Conservation (phyloP, 2,329 filamentous ascomycete genomes). For the Aureobasidium sp. region DNA sequence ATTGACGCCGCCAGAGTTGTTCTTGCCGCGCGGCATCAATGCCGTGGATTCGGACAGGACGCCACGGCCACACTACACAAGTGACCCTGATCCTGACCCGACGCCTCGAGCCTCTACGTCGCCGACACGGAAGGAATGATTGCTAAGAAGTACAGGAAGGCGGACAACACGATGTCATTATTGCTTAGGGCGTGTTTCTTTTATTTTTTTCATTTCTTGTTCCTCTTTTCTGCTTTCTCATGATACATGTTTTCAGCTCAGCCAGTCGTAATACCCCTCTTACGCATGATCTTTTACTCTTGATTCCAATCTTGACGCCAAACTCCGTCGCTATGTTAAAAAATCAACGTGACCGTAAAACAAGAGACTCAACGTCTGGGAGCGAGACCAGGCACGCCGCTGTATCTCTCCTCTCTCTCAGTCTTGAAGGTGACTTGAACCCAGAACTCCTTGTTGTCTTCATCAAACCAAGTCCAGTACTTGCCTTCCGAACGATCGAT, state of each 20-base stretch:
- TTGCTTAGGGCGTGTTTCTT: background rate
- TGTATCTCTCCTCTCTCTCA: conserved; percentile 86
- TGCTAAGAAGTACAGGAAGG: background rate
- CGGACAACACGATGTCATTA: background rate
- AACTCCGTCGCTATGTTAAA: conserved; percentile 14
- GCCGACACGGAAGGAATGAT: conserved; percentile 16
- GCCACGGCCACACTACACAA: background rate
- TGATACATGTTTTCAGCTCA: conserved; percentile 3
- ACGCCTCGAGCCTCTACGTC: conserved; percentile 32
- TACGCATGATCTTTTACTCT: background rate
- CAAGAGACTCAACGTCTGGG: conserved; percentile 7
- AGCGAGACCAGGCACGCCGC: conserved; percentile 54
- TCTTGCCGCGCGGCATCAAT: conserved; percentile 39
- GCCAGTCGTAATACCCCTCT: conserved; percentile 11
- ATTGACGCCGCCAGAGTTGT: conserved; percentile 47
- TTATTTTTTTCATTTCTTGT: conserved; percentile 4
- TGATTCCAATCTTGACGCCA: background rate
- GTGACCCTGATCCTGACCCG: conserved; percentile 32
- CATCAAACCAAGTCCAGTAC: conserved; percentile 93
- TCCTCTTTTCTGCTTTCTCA: conserved; percentile 1
- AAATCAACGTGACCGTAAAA: background rate
- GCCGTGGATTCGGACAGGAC: conserved; percentile 18
- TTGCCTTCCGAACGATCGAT: conserved; percentile 81
- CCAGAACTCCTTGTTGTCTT: conserved; percentile 95
- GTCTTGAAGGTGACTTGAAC: conserved; percentile 98